A percentile compares a stretch with the other conserved stretches of the same genome.
Evolutionary conservation across 352 stramenopile genomes (phyloP).

Genomic region (Pythium aquatile): DNA sequence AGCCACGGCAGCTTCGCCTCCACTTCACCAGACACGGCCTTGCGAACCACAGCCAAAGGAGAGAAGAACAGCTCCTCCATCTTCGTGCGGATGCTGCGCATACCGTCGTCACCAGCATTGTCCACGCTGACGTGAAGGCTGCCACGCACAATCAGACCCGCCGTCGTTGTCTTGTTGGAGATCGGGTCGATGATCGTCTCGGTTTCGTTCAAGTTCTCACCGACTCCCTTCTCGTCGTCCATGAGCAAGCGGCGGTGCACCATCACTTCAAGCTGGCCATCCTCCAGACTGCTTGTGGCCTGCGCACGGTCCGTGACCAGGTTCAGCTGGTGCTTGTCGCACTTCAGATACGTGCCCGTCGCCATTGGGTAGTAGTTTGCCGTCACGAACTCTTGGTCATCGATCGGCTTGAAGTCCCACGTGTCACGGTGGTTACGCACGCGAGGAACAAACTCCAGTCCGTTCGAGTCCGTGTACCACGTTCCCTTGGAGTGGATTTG

Average conservation of each 20-base stretch:
- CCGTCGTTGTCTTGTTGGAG: constrained; percentile 53
- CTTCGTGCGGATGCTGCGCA: constrained; percentile 50
- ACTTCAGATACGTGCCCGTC: constrained; percentile 92
- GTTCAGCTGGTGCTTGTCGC: constrained; percentile 77
- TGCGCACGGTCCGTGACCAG: constrained; percentile 93
- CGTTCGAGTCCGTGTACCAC: constrained; percentile 96
- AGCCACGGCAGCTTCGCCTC: constrained; percentile 68
- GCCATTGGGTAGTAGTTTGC: constrained; percentile 99
- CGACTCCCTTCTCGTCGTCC: constrained; percentile 94
- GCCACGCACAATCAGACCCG: constrained; percentile 66
- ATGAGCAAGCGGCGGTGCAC: constrained; percentile 92
- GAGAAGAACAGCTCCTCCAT: constrained; percentile 73
- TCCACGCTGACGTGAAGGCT: constrained; percentile 74
- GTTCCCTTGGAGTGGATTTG: constrained; percentile 49
- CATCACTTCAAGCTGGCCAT: constrained; percentile 97
- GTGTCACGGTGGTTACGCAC: constrained; percentile 87
- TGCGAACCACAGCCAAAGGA: constrained; percentile 56
- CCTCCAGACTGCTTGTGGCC: constrained; percentile 86
- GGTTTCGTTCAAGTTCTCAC: constrained; percentile 91
- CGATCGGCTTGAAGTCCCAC: constrained; percentile 86
- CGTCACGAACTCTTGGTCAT: constrained; percentile 91
- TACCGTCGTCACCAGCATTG: constrained; percentile 43
- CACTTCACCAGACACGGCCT: constrained; percentile 32
- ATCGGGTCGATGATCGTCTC: constrained; percentile 77
- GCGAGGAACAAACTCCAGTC: constrained; percentile 91